Base-by-base conservation (phyloP, 2,329 filamentous ascomycete genomes). In the Ophiostoma populinum region DNA sequence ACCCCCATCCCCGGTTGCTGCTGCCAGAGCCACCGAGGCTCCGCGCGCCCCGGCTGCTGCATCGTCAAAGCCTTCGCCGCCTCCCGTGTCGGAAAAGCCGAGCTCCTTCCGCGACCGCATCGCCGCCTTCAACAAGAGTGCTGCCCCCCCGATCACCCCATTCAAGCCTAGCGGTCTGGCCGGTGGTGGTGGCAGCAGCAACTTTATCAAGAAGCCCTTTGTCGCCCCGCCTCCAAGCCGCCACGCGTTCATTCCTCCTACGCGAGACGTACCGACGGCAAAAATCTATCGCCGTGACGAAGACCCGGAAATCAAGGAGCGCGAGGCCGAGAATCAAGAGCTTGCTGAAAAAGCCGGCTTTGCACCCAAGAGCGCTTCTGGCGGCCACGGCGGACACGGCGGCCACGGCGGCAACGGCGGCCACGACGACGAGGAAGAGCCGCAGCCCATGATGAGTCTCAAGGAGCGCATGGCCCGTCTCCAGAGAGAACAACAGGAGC, bases 391-490 rank as follows among this genome's bases (percentile, higher is more conserved):
- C 24, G 17, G 18, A 24, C 10, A n/a, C 36, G 5, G 8, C 36
- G 19, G 28, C 19, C 21, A 27, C 5, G 17, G 25, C 16, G 30
- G 22, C 9, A 34, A 30, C 9, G 33, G 24, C 5, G 37, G 30
- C 12, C 29, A 32, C 4, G 63, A 59, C 16, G 34, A 26, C 27
- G 82, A 90, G 37, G 81, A 92, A 28, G 75, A 81, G 47, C 86
- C 87, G 1, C 94, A 95, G 56, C 83, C 86, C 17, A 80, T 83
- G 37, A 80, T 83, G 37, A 94, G 81, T 46, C 55, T 98, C 42
- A 98, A 95, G 56, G 90, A 98, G 54, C 72, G 90, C 42, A 94
- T 98, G 57, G 90, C 90, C 19, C 62, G 93, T 35, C 63, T 98
- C 12, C 90, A 98, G 54, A 87, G 81, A 51, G 85, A 95, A 53